A percentile compares a stretch with the other conserved stretches of the same genome.
Evolutionary conservation across 2,329 filamentous ascomycete genomes (phyloP).

Genomic region (Epichloe amarillans): DNA sequence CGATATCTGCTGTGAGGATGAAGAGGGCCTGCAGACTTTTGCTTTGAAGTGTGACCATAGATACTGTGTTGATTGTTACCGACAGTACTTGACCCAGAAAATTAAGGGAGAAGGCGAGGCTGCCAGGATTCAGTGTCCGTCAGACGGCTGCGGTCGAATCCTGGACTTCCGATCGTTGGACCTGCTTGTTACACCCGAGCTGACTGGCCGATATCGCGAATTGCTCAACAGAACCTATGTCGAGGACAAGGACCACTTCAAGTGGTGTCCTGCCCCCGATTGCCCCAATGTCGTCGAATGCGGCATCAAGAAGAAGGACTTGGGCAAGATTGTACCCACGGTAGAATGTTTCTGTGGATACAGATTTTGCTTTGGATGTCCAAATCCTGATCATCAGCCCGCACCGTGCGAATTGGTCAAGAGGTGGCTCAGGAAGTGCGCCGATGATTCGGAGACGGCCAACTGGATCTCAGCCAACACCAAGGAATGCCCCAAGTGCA

Average conservation of each 20-base stretch:
- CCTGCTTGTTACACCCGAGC: slow-evolving; percentile 50
- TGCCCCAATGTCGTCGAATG: slow-evolving; percentile 91
- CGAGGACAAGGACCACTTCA: slow-evolving; percentile 87
- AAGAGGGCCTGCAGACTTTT: slow-evolving; percentile 62
- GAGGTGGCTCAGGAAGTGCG: slow-evolving; percentile 95
- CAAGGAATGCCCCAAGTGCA: slow-evolving; percentile 92
- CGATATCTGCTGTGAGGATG: slow-evolving; percentile 94
- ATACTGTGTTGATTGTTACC: slow-evolving; percentile 86
- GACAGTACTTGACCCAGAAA: slow-evolving; percentile 83
- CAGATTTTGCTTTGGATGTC: slow-evolving; percentile 91
- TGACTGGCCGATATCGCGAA: slow-evolving; percentile 58
- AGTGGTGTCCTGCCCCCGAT: slow-evolving; percentile 98
- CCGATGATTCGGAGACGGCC: slow-evolving; percentile 93
- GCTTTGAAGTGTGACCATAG: slow-evolving; percentile 91
- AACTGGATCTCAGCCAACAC: slow-evolving; percentile 99
- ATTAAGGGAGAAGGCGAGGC: slow-evolving; percentile 93
- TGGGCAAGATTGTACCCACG: slow-evolving; percentile 75
- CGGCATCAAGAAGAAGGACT: slow-evolving; percentile 71
- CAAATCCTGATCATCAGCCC: slow-evolving; percentile 79
- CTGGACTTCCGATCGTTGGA: slow-evolving; percentile 83
- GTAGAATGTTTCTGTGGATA: slow-evolving; percentile 76
- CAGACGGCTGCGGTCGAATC: slow-evolving; percentile 75
- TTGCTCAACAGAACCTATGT: slow-evolving; percentile 90
- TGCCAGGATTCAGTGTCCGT: slow-evolving; percentile 84
- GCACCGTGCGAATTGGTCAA: slow-evolving; percentile 85